phyloP scores from a whole-genome alignment of 1,139 yeast species.

The Zygoascus hellenicus region DNA sequence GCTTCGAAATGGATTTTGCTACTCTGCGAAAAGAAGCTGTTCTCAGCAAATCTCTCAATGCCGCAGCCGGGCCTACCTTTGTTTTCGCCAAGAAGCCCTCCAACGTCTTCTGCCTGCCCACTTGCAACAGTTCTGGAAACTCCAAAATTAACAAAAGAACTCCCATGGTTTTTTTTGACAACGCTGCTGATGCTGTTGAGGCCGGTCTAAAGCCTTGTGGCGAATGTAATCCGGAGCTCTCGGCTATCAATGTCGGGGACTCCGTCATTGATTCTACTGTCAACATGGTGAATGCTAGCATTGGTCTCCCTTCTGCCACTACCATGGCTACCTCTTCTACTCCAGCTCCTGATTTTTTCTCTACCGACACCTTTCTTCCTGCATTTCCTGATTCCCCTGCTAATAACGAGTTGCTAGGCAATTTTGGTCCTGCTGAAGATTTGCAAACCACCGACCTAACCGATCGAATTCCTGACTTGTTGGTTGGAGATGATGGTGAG shows the following conservation, averaged over 20 bases:
- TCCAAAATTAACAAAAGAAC: slow-evolving; percentile 59
- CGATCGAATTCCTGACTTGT: too few relatives aligned
- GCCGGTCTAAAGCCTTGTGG: slow-evolving; percentile 49
- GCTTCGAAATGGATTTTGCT: slow-evolving; percentile 1
- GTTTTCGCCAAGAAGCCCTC: slow-evolving; percentile 15
- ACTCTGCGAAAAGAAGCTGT: slow-evolving; percentile 4
- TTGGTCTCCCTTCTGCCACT: slow-evolving; percentile 48
- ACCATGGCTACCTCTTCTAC: background rate
- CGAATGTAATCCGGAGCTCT: slow-evolving; percentile 42
- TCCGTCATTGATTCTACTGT: slow-evolving; percentile 53
- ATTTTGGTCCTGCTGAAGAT: slow-evolving; percentile 10
- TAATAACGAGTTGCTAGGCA: slow-evolving; percentile 10
- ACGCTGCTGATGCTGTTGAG: slow-evolving; percentile 40
- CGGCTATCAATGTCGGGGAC: slow-evolving; percentile 38
- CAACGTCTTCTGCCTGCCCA: slow-evolving; percentile 55
- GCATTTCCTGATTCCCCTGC: slow-evolving; percentile 1
- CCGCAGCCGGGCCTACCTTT: slow-evolving; percentile 10
- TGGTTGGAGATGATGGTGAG: background rate
- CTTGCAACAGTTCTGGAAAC: slow-evolving; percentile 51
- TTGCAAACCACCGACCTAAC: too few relatives aligned
- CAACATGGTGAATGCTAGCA: slow-evolving; percentile 48
- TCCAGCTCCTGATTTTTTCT: background rate
- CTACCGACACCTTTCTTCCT: background rate
- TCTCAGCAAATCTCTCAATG: background rate
- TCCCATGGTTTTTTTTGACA: slow-evolving; percentile 50